Evolutionary conservation across 768 basidiomycete genomes (phyloP), one percentile per base, ranked within the genome.

Genomic region (Artomyces pyxidatus): DNA sequence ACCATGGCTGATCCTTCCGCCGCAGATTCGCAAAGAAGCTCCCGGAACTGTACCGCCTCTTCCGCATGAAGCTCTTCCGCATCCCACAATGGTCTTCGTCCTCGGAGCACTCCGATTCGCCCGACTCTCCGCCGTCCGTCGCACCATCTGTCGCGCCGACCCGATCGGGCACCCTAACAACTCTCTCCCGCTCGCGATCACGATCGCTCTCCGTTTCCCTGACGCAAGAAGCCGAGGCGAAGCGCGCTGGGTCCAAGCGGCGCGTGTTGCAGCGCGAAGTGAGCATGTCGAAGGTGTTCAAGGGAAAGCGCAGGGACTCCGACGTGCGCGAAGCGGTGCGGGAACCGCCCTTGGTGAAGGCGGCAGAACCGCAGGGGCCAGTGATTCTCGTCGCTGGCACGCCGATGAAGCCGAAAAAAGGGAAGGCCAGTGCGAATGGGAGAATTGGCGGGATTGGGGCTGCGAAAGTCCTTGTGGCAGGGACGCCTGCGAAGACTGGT

Each of bases 211-310:
- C 86, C 1, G 62, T 84, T n/a, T 79, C 85, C 1, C 72, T 88
- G 5, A 80, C 81, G 8, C 78, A 81, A 52, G 84, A 87, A 55
- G 74, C 73, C 7, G 68, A 65, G 28, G 59, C 63, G 16, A 65
- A 68, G 37, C 66, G 69, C n/a, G 63, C 59, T 3, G 56, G 57
- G 37, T 49, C 53, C 16, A 59, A 49, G 28, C 62, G 77, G 53
- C 72, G 76, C 9, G 65, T 75, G 1, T 64, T 87, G n/a, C 80
- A 72, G 50, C 74, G 83, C 27, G 85, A 88, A 60, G 71, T 88
- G 53, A 88, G 83, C 65, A 89, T 88, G 86, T 80, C 80, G 16
- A 74, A 84, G 27, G 74, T 66, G 21, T 86, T 87, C 66, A 85
- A 80, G 58, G 67, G 71, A 40, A 65, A 37, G n/a, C 51, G 45